phyloP scores from a whole-genome alignment of 2,329 filamentous ascomycete genomes.

The Talaromyces sp. region DNA sequence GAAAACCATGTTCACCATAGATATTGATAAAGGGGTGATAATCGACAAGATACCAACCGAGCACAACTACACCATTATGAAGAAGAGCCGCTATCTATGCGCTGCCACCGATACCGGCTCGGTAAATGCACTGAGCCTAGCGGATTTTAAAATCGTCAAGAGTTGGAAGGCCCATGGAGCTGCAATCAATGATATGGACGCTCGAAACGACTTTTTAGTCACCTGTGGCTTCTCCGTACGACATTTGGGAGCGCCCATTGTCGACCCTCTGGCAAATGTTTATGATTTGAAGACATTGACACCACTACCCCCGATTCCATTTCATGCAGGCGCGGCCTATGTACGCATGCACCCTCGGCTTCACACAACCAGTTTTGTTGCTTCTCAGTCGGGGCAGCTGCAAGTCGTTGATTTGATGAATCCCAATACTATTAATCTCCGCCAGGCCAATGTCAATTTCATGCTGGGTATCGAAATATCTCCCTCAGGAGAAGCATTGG shows the following conservation, averaged over 20 bases:
- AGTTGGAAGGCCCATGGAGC: slow-evolving; percentile 87
- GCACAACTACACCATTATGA: slow-evolving; percentile 85
- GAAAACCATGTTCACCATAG: slow-evolving; percentile 72
- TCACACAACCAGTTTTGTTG: slow-evolving; percentile 89
- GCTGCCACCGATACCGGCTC: slow-evolving; percentile 77
- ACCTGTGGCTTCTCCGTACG: slow-evolving; percentile 90
- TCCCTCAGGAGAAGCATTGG: slow-evolving; percentile 78
- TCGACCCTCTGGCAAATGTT: slow-evolving; percentile 90
- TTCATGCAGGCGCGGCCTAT: slow-evolving; percentile 84
- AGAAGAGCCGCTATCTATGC: slow-evolving; percentile 79
- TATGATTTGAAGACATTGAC: slow-evolving; percentile 90
- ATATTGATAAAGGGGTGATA: slow-evolving; percentile 66
- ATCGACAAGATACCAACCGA: slow-evolving; percentile 66
- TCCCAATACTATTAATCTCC: slow-evolving; percentile 76
- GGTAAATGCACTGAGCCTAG: slow-evolving; percentile 79
- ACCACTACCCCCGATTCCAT: slow-evolving; percentile 85
- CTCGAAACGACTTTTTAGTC: slow-evolving; percentile 87
- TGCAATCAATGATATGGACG: slow-evolving; percentile 93
- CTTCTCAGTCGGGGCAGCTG: slow-evolving; percentile 86
- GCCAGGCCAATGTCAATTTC: slow-evolving; percentile 73
- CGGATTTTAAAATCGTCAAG: slow-evolving; percentile 71
- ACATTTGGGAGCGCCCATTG: slow-evolving; percentile 71
- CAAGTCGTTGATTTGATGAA: slow-evolving; percentile 96
- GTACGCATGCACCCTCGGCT: slow-evolving; percentile 95
- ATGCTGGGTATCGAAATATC: slow-evolving; percentile 80